Percentiles rank a stretch among this genome's conserved stretches.
These are phyloP conservation scores for Candida tibetensis DNA, from an alignment of 805 yeast species.

Conservation along the genomic window DNA sequence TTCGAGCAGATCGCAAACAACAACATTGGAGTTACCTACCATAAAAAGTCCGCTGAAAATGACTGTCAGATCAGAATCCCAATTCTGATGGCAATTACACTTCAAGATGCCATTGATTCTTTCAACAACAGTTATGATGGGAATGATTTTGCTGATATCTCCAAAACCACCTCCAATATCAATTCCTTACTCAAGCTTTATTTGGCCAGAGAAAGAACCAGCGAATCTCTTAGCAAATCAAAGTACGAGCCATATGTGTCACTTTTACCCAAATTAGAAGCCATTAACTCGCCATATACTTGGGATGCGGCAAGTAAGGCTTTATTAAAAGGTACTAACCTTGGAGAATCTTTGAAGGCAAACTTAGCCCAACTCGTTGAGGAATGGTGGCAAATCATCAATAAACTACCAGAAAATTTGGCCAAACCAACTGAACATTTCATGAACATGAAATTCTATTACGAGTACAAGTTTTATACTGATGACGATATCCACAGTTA, in stretches of 20 bases:
- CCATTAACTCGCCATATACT: constrained; percentile 60
- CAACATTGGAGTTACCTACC: constrained; percentile 26
- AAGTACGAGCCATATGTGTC: constrained; percentile 28
- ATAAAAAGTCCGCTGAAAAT: constrained; percentile 1
- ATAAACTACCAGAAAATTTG: constrained; percentile 27
- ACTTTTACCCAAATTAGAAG: constrained; percentile 34
- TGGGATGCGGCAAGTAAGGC: constrained; percentile 57
- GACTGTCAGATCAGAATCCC: constrained; percentile 11
- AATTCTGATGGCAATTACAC: constrained; percentile 6
- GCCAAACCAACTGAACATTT: constrained; percentile 34
- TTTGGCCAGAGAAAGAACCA: constrained; percentile 29
- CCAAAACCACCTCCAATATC: constrained; percentile 18
- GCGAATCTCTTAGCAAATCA: constrained; percentile 13
- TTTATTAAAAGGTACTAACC: constrained; percentile 65
- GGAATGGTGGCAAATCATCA: constrained; percentile 56
- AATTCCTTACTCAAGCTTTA: constrained; percentile 36
- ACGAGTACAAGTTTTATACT: constrained; percentile 39
- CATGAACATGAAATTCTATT: constrained; percentile 42
- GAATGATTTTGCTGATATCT: constrained; percentile 10
- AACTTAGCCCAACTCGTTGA: constrained; percentile 45
- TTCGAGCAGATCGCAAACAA: constrained; percentile 20
- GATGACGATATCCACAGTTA: constrained; percentile 35
- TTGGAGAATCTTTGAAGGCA: constrained; percentile 52
- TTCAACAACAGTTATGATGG: constrained; percentile 1
- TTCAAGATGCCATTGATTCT: constrained; percentile 6